Conservation (phyloP, 192 early-diverging fungal genomes). For the Podila minutissima region DNA sequence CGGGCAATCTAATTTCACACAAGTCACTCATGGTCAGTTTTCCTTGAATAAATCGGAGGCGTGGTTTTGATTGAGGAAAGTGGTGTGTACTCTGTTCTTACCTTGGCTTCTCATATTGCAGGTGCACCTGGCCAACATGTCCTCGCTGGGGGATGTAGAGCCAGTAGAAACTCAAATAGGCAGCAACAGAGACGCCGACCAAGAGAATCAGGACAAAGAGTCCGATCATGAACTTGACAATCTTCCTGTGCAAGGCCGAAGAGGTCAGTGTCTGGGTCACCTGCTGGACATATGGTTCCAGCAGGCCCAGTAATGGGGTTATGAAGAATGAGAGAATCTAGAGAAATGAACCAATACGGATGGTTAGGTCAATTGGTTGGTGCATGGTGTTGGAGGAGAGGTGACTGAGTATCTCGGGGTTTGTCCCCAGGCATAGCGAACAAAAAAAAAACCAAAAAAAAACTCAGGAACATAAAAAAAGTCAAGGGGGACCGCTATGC, state of each 20-base stretch:
- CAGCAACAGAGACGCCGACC: slow-evolving; percentile 35
- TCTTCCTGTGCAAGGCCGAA: slow-evolving; percentile 47
- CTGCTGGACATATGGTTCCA: slow-evolving; percentile 52
- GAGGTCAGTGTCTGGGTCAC: slow-evolving; percentile 49
- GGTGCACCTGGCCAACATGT: slow-evolving; percentile 51
- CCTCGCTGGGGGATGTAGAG: slow-evolving; percentile 54
- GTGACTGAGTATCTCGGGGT: not conserved
- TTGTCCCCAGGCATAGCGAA: not conserved
- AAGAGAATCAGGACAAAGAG: slow-evolving; percentile 26
- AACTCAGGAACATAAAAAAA: not conserved
- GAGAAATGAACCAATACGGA: too few species aligned
- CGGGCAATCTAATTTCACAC: slow-evolving; percentile 19
- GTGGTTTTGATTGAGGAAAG: not conserved
- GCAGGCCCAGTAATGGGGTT: slow-evolving; percentile 40
- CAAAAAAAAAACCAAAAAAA: not conserved
- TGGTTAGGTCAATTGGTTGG: not conserved
- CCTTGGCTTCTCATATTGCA: slow-evolving; percentile 55
- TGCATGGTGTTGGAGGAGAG: slow-evolving; percentile 1
- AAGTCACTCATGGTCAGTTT: not conserved
- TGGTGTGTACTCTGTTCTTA: not conserved
- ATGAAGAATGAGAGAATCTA: slow-evolving; percentile 56
- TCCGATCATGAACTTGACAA: slow-evolving; percentile 53
- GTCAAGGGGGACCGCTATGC: not conserved
- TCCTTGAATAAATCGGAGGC: too few species aligned
- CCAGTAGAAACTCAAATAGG: slow-evolving; percentile 58